Evolutionary conservation across 2,329 filamentous ascomycete genomes (phyloP), one percentile per base, ranked within the genome.

Genomic region (Stenocarpella maydis): DNA sequence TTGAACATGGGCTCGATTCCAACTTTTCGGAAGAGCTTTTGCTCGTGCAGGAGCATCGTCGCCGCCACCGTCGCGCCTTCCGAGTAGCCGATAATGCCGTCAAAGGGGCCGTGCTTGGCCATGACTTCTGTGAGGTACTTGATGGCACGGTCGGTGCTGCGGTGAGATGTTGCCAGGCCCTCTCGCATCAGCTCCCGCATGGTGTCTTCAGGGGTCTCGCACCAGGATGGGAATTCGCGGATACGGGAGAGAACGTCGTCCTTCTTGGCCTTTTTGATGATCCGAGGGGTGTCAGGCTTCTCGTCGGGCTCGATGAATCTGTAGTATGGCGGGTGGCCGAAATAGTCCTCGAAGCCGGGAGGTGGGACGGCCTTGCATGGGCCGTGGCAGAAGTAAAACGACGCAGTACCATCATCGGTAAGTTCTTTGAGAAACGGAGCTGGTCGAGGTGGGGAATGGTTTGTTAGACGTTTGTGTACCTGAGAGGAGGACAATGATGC

Each of bases 161-260:
- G 31, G 43, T 63, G 43, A 10, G 58, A 63, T 37, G 58, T 63
- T 19, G 58, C 58, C 1, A 63, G 26, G 7, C 58, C 58, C 21
- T 63, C 78, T 3, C 69, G 49, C 71, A 82, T 80, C 41, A 89
- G 78, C 73, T 83, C 80, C 12, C 86, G 81, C 80, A 89, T 86
- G 0, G 86, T 86, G 67, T 88, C 86, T 72, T 89, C 87, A 0
- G 86, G 79, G 0, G 82, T 85, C 71, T 70, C 34, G 43, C 15
- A 53, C 70, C 68, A 61, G 58, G 84, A 80, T 0, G 86, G 85
- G 52, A 88, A 87, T 63, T 88, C 84, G 31, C 86, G 82, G 71
- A 89, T 85, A 60, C 83, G 83, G 39, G 82, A 79, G 54, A 87
- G 74, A 2, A 87, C 80, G 71, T 85, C 82, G 55, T 84, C 83